A percentile compares a stretch with the other conserved stretches of the same genome.
Evolutionary conservation across 768 basidiomycete genomes (phyloP).

Genomic region (Trametes cubensis): DNA sequence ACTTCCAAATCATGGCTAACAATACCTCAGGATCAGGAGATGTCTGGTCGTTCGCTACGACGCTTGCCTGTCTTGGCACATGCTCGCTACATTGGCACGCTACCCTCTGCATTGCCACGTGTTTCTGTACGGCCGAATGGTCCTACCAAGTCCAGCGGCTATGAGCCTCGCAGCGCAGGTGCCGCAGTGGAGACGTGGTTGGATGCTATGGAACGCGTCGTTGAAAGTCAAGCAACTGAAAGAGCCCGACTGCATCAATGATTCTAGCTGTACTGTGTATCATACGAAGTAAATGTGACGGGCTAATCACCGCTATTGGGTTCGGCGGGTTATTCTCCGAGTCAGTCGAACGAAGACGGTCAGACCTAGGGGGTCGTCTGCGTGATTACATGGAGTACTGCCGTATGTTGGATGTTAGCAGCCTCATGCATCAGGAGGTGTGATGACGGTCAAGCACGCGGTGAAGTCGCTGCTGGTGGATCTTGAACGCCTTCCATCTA

Average conservation of each 20-base stretch:
- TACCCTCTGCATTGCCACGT: conserved; percentile 28
- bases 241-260: conserved; percentile 48
- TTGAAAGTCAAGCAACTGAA: conserved; percentile 59
- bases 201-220: conserved; percentile 79
- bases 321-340: no score
- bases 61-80: conserved; percentile 94
- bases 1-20: neutral
- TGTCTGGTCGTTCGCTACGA: conserved; percentile 91
- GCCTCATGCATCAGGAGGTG: no score
- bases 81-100: conserved; percentile 74
- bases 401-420: no score
- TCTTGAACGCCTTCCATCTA: conserved; percentile 13
- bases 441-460: no score
- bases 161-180: conserved; percentile 20
- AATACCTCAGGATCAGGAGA: conserved; percentile 59
- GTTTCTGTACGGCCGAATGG: conserved; percentile 12
- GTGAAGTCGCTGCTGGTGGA: no score
- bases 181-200: conserved; percentile 74
- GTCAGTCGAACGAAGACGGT: no score
- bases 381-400: no score
- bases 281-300: no score
- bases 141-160: conserved; percentile 2
- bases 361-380: no score
- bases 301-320: no score
- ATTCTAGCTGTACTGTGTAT: no score